A percentile compares a stretch with the other conserved stretches of the same genome.
Conservation (phyloP, 768 basidiomycete species). For the Tremella yokohamensis region DNA sequence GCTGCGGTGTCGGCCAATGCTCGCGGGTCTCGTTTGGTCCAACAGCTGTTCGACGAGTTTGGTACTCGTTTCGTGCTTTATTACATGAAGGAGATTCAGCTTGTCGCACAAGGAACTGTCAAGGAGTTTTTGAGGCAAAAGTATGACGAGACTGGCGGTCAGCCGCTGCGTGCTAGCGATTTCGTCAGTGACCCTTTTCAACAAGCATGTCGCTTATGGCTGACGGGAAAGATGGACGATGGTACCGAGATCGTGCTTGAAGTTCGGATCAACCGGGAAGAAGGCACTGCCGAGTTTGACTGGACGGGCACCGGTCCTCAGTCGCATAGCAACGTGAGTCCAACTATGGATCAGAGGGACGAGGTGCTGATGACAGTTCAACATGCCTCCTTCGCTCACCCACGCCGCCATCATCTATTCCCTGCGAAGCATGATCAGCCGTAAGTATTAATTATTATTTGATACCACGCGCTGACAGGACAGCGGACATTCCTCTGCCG, state of each 20-base stretch:
- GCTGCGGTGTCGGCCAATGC: conserved; percentile 58
- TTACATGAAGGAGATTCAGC: conserved; percentile 82
- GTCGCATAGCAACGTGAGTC: too few relatives aligned
- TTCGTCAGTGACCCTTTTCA: conserved; percentile 52
- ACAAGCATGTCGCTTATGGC: too few relatives aligned
- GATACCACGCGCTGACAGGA: too few relatives aligned
- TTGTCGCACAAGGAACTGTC: conserved; percentile 17
- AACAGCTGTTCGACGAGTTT: conserved; percentile 81
- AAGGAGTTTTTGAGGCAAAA: conserved; percentile 11
- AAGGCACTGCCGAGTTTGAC: conserved; percentile 77
- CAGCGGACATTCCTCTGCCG: conserved; percentile 61
- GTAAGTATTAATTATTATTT: too few relatives aligned
- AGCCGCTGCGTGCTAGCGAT: conserved; percentile 53
- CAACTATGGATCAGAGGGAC: conserved; percentile 8
- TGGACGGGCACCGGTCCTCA: conserved; percentile 55
- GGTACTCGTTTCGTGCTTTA: conserved; percentile 78
- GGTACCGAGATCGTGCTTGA: conserved; percentile 53
- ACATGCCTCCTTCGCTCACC: conserved; percentile 35
- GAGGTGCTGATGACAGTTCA: conserved; percentile 50
- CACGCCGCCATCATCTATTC: conserved; percentile 44
- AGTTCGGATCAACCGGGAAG: conserved; percentile 69
- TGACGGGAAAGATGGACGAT: conserved; percentile 29
- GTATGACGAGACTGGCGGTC: not conserved
- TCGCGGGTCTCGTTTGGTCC: conserved; percentile 82
- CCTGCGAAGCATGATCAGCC: conserved; percentile 31